Evolutionary conservation across 2,329 filamentous ascomycete species (phyloP).

Genomic region (Cladorrhinum sp.): DNA sequence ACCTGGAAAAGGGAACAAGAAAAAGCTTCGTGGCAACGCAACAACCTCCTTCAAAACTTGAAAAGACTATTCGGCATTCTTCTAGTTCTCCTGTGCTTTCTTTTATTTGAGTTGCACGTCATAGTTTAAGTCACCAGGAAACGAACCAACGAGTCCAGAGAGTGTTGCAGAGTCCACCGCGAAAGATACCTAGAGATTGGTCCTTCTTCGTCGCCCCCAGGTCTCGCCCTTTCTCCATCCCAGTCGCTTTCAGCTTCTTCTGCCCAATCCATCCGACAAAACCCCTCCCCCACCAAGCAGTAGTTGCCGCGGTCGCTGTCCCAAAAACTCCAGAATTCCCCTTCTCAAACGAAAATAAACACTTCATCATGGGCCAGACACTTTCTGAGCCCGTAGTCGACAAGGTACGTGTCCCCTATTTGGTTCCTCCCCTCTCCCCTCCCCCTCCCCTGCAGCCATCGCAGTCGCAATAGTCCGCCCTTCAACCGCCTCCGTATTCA

Average conservation of each 20-base stretch:
- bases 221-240: constrained; percentile 6
- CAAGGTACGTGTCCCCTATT: constrained; percentile 67
- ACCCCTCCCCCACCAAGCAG: constrained; percentile 27
- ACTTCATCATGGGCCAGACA: constrained; percentile 86
- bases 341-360: constrained; percentile 6
- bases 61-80: too few species aligned
- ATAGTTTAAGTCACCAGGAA: neutral
- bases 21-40: neutral
- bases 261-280: constrained; percentile 26
- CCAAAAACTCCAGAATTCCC: constrained; percentile 21
- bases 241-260: constrained; percentile 11
- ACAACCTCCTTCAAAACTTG: neutral
- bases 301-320: constrained; percentile 29
- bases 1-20: constrained; percentile 13
- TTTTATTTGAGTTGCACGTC: neutral
- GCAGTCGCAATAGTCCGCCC: neutral
- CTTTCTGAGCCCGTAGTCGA: constrained; percentile 98
- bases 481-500: neutral
- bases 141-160: neutral
- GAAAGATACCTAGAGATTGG: neutral
- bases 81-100: too few species aligned
- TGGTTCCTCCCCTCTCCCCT: neutral
- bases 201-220: neutral
- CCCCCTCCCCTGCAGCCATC: neutral
- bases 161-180: neutral